These are phyloP conservation scores for Globisporangium cystogenes DNA, from an alignment of 352 stramenopile genomes.

Conservation along the genomic window DNA sequence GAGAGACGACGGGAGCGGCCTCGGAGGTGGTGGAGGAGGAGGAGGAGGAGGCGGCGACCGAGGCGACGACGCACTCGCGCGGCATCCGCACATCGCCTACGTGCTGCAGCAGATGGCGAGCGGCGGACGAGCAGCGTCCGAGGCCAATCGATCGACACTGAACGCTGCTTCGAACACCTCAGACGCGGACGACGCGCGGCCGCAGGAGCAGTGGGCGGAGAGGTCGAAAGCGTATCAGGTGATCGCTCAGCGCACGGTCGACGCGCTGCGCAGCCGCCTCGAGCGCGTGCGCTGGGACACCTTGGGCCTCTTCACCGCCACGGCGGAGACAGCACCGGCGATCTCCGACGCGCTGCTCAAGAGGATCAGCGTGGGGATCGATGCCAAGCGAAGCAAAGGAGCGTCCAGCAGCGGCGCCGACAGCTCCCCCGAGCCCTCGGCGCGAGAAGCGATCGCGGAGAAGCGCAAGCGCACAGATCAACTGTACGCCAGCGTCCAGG, in stretches of 20 bases:
- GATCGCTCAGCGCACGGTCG: slow-evolving; percentile 24
- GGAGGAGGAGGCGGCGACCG: no score
- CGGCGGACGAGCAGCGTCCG: slow-evolving; percentile 1
- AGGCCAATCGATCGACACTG: background rate
- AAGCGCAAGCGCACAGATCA: slow-evolving; percentile 12
- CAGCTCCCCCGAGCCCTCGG: background rate
- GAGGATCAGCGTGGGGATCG: background rate
- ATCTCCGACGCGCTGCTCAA: slow-evolving; percentile 15
- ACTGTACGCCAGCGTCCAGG: slow-evolving; percentile 18
- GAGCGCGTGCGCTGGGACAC: slow-evolving; percentile 48
- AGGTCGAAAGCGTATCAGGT: slow-evolving; percentile 39
- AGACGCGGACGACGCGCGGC: slow-evolving; percentile 1
- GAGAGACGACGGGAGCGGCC: slow-evolving; percentile 1
- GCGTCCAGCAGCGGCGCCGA: background rate
- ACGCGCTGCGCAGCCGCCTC: slow-evolving; percentile 19
- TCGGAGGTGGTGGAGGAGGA: no score
- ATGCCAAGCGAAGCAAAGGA: slow-evolving; percentile 5
- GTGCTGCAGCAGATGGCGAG: slow-evolving; percentile 27
- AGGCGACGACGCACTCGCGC: slow-evolving; percentile 23
- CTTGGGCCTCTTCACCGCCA: slow-evolving; percentile 22
- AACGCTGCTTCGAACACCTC: background rate
- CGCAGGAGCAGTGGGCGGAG: slow-evolving; percentile 36
- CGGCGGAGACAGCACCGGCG: background rate
- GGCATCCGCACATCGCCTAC: slow-evolving; percentile 40
- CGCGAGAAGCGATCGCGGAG: background rate